Percentiles rank a stretch among this genome's conserved stretches.
Evolutionary conservation across 179 eudicot species (phyloP).

Genomic region (Heliamphora pulchella): DNA sequence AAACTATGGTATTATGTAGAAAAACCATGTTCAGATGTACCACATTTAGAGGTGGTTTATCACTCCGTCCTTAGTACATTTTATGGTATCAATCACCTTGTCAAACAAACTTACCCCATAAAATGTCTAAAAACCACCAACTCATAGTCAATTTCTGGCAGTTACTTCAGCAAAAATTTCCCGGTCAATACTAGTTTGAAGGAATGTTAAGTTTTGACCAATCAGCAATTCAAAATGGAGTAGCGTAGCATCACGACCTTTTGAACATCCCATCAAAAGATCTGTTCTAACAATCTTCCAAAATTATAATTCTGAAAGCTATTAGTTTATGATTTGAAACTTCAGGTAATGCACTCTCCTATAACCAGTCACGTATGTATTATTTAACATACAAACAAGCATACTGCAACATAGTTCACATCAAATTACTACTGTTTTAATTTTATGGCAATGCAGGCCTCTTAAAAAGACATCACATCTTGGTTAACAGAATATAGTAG

Average conservation of each 20-base stretch:
- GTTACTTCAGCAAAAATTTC: background rate
- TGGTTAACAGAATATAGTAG: background rate
- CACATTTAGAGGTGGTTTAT: background rate
- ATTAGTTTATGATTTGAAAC: background rate
- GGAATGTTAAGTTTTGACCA: background rate
- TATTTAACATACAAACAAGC: background rate
- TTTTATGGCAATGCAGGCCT: background rate
- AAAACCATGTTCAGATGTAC: background rate
- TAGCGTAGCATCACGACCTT: background rate
- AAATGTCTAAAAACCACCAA: background rate
- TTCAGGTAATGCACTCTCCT: constrained; percentile 1
- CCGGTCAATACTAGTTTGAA: background rate
- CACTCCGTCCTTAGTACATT: background rate
- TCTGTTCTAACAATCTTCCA: background rate
- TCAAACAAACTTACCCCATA: background rate
- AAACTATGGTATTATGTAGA: background rate
- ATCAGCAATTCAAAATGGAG: background rate
- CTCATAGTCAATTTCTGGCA: background rate
- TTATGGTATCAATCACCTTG: background rate
- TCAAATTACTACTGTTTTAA: background rate
- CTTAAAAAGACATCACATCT: background rate
- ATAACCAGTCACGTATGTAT: background rate
- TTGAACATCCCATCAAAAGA: constrained; percentile 1
- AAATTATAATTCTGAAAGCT: background rate
- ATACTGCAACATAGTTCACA: background rate